Base-by-base conservation (phyloP, 768 basidiomycete species). In the Kwoniella bestiolae region DNA sequence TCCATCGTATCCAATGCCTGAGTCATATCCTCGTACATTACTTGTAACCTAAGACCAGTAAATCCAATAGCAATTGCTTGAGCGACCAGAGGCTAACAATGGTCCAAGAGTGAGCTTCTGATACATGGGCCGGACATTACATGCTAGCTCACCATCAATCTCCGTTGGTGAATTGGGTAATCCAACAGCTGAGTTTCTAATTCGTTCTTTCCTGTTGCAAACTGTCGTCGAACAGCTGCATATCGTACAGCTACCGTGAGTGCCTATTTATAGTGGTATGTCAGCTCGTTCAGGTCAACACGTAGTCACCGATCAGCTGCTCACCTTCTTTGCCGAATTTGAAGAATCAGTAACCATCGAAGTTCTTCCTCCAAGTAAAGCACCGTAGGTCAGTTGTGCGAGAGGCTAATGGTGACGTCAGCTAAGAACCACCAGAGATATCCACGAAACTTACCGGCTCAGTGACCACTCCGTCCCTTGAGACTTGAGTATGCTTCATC, bases 401-500 rank as follows among this genome's bases (percentile, higher is more conserved):
- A 84, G 79, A 5, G 83, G 81, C 51, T 79, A 67, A 28, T 0
- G 3, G 1, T 12, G 26, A 52, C 31, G 65, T 73, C 62, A 53
- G 45, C 35, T 21, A 66, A 26, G 25, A 16, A 31, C n/a, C 18
- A 8, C 16, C 6, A 26, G 3, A 21, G 8, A 26, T 11, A 26
- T 16, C 25, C 16, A 16, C 25, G 3, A 4, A 49, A 66, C 75
- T 65, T 46, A 76, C 77, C 0, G 83, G 82, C 46, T 82, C 82
- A 21, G 78, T 77, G n/a, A 83, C 83, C 9, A 75, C 65, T 29
- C 82, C 83, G 12, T 82, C 75, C 9, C 82, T 69, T 0, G 81
- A 81, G 12, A 82, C 82, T 65, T 83, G 82, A 29, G 82, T 82
- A 67, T 84, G 82, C 75, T 84, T 84, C 82, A 83, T 83, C 67